phyloP scores from a whole-genome alignment of 805 yeast species.

The Myxozyma udenii region DNA sequence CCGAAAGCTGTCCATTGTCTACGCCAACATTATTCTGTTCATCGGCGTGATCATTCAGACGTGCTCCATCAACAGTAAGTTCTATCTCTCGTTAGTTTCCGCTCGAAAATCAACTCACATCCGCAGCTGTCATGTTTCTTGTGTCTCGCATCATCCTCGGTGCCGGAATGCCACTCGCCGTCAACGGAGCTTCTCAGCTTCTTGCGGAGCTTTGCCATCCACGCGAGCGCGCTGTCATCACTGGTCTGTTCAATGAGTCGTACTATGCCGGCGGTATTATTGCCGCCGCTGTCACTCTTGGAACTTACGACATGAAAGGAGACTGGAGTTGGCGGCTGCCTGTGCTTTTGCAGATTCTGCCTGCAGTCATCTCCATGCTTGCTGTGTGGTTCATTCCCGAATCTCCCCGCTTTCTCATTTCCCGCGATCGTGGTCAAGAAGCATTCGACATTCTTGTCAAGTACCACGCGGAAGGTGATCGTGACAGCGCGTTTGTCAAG shows the following conservation, averaged over 20 bases:
- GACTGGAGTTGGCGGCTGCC: conserved; percentile 41
- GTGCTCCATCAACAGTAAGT: conserved; percentile 28
- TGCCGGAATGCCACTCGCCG: conserved; percentile 38
- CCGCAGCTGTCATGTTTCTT: conserved; percentile 38
- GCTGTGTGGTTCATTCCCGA: conserved; percentile 46
- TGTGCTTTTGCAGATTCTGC: conserved; percentile 42
- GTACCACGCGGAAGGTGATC: conserved; percentile 44
- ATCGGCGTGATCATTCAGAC: conserved; percentile 41
- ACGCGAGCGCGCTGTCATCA: conserved; percentile 43
- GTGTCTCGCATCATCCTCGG: conserved; percentile 43
- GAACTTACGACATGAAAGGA: conserved; percentile 32
- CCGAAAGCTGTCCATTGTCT: neutral
- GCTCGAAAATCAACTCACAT: conserved; percentile 36
- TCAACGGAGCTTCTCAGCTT: conserved; percentile 4
- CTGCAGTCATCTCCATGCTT: conserved; percentile 39
- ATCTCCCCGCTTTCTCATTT: conserved; percentile 48
- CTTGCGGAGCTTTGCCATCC: conserved; percentile 50
- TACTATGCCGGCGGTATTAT: conserved; percentile 55
- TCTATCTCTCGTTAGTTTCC: conserved; percentile 41
- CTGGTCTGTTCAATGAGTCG: conserved; percentile 47
- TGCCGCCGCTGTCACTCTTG: conserved; percentile 53
- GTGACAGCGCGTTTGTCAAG: conserved; percentile 27
- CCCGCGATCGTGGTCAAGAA: conserved; percentile 44
- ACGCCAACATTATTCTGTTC: conserved; percentile 26
- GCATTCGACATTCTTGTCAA: conserved; percentile 45